These are phyloP conservation scores for Aspergillus proliferans DNA, from an alignment of 2,329 filamentous ascomycete species.

Conservation along the genomic window DNA sequence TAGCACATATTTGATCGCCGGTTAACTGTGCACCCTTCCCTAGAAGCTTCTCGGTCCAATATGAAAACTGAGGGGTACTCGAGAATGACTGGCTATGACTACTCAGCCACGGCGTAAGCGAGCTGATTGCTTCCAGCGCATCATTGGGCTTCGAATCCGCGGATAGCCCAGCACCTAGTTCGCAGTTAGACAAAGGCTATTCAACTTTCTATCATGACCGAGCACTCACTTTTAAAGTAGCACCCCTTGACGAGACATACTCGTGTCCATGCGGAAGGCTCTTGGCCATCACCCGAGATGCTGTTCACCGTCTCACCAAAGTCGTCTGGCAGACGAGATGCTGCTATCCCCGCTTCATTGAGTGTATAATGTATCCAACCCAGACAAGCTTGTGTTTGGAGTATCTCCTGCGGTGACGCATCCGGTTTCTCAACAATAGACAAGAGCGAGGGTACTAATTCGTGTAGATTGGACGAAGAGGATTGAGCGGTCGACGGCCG, in stretches of 20 bases:
- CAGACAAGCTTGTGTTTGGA: constrained; percentile 76
- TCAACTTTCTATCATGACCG: constrained; percentile 1
- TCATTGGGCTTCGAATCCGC: constrained; percentile 42
- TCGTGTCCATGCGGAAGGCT: constrained; percentile 66
- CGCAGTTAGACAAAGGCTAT: constrained; percentile 8
- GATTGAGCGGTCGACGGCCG: constrained; percentile 24
- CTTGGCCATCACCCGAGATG: constrained; percentile 47
- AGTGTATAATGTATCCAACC: constrained; percentile 79
- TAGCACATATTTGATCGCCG: constrained; percentile 43
- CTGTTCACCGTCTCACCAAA: constrained; percentile 52
- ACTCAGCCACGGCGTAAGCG: constrained; percentile 57
- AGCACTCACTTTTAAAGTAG: constrained; percentile 63
- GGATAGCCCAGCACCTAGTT: constrained; percentile 42
- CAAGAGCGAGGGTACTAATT: constrained; percentile 35
- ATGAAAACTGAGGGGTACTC: constrained; percentile 59
- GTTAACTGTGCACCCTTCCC: constrained; percentile 68
- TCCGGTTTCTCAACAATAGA: constrained; percentile 55
- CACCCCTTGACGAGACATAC: constrained; percentile 74
- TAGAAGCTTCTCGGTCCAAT: constrained; percentile 73
- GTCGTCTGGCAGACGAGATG: constrained; percentile 57
- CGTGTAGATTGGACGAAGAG: constrained; percentile 37
- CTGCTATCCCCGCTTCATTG: constrained; percentile 60
- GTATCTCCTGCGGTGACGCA: constrained; percentile 48
- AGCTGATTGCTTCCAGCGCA: constrained; percentile 61
- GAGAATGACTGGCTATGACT: constrained; percentile 30